These are phyloP conservation scores for Candida coleopterorum DNA, from an alignment of 805 yeast genomes.

Conservation along the genomic window DNA sequence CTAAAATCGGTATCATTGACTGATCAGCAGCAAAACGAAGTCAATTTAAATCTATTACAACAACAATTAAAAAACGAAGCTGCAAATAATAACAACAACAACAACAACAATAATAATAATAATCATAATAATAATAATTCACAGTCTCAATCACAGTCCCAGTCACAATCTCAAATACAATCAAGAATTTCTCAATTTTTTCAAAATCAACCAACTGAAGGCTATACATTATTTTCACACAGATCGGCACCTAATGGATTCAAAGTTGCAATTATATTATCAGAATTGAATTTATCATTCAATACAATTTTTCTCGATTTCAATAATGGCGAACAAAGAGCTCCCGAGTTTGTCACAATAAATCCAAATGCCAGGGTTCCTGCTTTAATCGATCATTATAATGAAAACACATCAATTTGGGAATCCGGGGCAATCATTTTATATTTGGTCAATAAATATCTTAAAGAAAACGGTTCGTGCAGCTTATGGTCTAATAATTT, in stretches of 20 bases:
- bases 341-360: conserved; percentile 89
- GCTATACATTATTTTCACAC: conserved; percentile 78
- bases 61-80: conserved; percentile 40
- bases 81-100: neutral
- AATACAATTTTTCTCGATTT: conserved; percentile 83
- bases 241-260: conserved; percentile 82
- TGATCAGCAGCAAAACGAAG: conserved; percentile 42
- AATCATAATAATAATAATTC: conserved; percentile 16
- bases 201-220: conserved; percentile 71
- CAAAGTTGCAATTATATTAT: conserved; percentile 82
- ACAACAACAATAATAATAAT: conserved; percentile 39
- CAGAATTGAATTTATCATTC: conserved; percentile 76
- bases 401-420: conserved; percentile 82
- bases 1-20: conserved; percentile 37
- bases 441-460: conserved; percentile 68
- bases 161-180: conserved; percentile 24
- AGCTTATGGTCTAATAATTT: conserved; percentile 76
- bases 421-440: conserved; percentile 90
- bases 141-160: neutral
- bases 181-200: conserved; percentile 68
- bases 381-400: conserved; percentile 83
- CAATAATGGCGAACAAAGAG: conserved; percentile 83
- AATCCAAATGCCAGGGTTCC: conserved; percentile 97
- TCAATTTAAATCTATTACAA: conserved; percentile 37
- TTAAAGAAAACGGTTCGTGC: conserved; percentile 61